Conservation (phyloP, 1,284 basidiomycete genomes). For the Leccinum angustisporum region DNA sequence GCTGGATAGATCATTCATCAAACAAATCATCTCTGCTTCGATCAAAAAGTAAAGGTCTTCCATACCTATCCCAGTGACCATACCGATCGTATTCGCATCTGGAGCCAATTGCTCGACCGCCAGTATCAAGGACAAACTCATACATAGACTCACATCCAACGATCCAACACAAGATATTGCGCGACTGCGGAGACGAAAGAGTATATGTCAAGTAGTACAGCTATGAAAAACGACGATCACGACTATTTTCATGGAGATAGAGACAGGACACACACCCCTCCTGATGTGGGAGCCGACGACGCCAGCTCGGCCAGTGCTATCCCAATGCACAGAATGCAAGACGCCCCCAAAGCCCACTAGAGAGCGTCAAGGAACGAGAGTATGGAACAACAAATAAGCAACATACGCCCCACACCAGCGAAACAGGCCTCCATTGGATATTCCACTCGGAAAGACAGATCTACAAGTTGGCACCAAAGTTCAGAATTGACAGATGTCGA, state of each 20-base stretch:
- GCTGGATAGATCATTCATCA: conserved; percentile 22
- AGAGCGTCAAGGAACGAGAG: background rate
- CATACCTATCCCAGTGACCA: conserved; percentile 35
- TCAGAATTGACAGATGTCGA: background rate
- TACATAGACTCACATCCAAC: too few species aligned
- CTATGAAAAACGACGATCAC: too few species aligned
- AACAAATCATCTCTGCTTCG: background rate
- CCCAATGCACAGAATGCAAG: conserved; percentile 62
- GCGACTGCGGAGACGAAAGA: too few species aligned
- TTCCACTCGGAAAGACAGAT: conserved; percentile 42
- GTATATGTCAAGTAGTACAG: too few species aligned
- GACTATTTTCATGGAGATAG: too few species aligned
- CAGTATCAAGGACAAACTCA: background rate
- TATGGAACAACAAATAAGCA: background rate
- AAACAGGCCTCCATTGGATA: conserved; percentile 45
- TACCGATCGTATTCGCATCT: conserved; percentile 42
- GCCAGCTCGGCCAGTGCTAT: conserved; percentile 66
- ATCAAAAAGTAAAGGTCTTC: background rate
- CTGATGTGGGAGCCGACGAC: too few species aligned
- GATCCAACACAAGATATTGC: too few species aligned
- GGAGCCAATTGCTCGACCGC: background rate
- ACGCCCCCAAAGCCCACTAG: conserved; percentile 41
- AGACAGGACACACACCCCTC: too few species aligned
- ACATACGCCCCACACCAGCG: conserved; percentile 48
- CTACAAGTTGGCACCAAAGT: conserved; percentile 18